Base-by-base conservation (phyloP, 1,284 basidiomycete species). In the Microbotryum violaceum region DNA sequence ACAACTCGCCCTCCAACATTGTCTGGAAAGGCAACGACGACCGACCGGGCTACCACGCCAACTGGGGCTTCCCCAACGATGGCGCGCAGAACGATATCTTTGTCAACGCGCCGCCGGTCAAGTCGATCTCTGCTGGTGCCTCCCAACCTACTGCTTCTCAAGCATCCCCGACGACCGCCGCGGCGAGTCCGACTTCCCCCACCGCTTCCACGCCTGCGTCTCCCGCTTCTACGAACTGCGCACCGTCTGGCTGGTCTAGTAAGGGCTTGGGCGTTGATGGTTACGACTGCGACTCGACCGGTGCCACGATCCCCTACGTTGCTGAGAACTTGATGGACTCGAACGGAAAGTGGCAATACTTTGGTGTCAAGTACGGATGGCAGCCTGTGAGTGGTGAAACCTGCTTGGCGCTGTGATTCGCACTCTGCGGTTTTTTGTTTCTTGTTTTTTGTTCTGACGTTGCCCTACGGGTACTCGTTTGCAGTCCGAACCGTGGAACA, bases 1-100 rank as follows among this genome's bases (percentile, higher is more conserved):
- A 60, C 53, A 60, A 60, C 58, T n/a, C 20, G 45, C 62, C 62
- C 0, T 54, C 62, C 3, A 63, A 63, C 31, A 52, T 60, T 16
- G 48, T 29, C 0, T 56, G 56, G 60, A 21, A 59, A 10, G 54
- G 57, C 5, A 64, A 61, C 44, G 49, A 57, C 6, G 31, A 50
- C 4, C 14, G 60, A 3, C 63, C 63, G 20, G 57, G 63, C 3
- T 64, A 64, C 47, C 57, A 57, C n/a, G 46, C 29, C 0, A 18
- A 18, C 5, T 63, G 62, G 62, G 37, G 37, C 2, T 42, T 42
- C 37, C 37, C 25, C 49, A 58, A 58, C 56, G 44, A 44, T 21
- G 33, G 60, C n/a, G 60, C 56, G 8, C 49, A 54, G 50, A 49
- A 54, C 48, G 46, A 55, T 23, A 50, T 56, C 49, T 54, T 27